Evolutionary conservation across 2,329 filamentous ascomycete genomes (phyloP).

Genomic region (Talaromyces sp.): DNA sequence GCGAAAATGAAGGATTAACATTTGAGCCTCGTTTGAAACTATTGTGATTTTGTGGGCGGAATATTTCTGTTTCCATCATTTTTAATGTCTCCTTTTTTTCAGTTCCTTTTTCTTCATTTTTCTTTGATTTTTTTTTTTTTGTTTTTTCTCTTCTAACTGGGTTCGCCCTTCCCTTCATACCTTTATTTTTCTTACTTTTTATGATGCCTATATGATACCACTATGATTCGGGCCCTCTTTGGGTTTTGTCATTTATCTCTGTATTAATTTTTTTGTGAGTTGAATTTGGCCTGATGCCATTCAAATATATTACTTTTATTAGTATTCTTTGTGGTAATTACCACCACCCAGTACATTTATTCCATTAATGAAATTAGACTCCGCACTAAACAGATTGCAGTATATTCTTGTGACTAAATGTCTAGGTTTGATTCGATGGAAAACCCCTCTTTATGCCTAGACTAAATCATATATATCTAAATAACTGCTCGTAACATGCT

Average conservation of each 20-base stretch:
- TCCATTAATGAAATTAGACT: background rate
- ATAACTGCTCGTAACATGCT: background rate
- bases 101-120: background rate
- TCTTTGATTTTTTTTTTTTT: background rate
- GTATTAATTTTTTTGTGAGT: background rate
- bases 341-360: background rate
- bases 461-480: background rate
- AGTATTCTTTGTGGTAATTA: background rate
- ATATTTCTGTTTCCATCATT: background rate
- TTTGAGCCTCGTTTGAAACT: slow-evolving; percentile 39
- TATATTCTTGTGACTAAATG: background rate
- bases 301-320: background rate
- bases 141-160: background rate
- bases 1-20: slow-evolving; percentile 39
- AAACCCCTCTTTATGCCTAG: background rate
- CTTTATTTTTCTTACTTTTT: background rate
- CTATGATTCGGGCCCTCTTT: background rate
- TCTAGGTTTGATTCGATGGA: background rate
- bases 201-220: background rate
- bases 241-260: slow-evolving; percentile 3
- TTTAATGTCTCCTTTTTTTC: background rate
- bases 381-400: background rate
- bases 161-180: background rate
- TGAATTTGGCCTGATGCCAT: background rate
- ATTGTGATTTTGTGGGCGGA: slow-evolving; percentile 15